These are phyloP conservation scores for Podila epigama DNA, from an alignment of 192 early-diverging fungal genomes.

Conservation along the genomic window DNA sequence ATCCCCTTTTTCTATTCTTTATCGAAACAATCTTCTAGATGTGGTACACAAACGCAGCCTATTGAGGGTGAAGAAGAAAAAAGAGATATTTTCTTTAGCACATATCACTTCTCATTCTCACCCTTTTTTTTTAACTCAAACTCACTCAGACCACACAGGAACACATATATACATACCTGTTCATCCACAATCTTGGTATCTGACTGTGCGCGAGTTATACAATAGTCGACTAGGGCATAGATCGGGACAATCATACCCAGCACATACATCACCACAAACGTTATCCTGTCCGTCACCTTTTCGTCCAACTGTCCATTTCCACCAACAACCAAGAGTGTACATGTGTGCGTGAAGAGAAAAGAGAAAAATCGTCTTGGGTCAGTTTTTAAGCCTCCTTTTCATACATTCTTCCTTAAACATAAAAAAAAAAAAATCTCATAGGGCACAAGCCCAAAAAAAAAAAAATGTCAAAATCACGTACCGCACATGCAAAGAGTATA, in stretches of 20 bases:
- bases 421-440: not conserved
- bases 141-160: not conserved
- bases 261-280: slow-evolving; percentile 9
- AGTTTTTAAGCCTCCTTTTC: not conserved
- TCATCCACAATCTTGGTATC: not conserved
- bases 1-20: no score
- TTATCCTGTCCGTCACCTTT: slow-evolving; percentile 13
- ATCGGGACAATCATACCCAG: slow-evolving; percentile 9
- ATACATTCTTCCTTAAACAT: not conserved
- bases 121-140: no score
- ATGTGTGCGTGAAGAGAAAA: not conserved
- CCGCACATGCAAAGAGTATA: slow-evolving; percentile 3
- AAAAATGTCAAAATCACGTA: not conserved
- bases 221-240: slow-evolving; percentile 3
- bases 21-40: not conserved
- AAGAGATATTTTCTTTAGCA: no score
- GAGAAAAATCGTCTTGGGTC: not conserved
- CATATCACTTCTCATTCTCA: no score
- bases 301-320: slow-evolving; percentile 6
- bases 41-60: not conserved
- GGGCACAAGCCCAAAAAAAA: not conserved
- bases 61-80: not conserved
- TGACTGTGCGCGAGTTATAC: not conserved
- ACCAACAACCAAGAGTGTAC: no score
- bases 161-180: not conserved